Percentiles rank a stretch among this genome's conserved stretches.
These are phyloP conservation scores for Amyloporia xantha DNA, from an alignment of 768 basidiomycete species.

Conservation along the genomic window DNA sequence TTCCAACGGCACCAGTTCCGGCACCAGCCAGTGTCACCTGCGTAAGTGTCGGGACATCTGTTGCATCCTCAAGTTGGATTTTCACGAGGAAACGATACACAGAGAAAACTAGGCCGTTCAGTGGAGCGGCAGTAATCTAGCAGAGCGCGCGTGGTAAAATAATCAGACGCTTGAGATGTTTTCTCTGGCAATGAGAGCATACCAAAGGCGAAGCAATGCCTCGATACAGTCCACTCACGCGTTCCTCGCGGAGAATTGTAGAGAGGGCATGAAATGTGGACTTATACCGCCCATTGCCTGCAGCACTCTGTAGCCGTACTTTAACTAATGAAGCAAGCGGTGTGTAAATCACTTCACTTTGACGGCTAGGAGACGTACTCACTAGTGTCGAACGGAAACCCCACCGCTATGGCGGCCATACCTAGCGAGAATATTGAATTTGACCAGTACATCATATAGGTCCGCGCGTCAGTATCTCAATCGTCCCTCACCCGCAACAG, in stretches of 20 bases:
- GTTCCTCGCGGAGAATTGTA: conserved; percentile 68
- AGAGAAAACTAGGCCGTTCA: conserved; percentile 86
- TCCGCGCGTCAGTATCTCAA: too few relatives aligned
- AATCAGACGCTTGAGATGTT: too few relatives aligned
- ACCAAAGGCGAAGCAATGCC: conserved; percentile 80
- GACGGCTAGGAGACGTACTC: background rate
- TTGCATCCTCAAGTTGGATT: conserved; percentile 43
- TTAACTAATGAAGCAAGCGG: conserved; percentile 62
- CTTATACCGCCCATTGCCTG: conserved; percentile 47
- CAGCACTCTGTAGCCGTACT: conserved; percentile 70
- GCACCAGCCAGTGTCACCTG: conserved; percentile 77
- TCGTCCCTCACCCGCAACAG: conserved; percentile 51
- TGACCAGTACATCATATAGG: background rate
- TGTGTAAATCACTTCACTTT: too few relatives aligned
- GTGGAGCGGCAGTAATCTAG: conserved; percentile 61
- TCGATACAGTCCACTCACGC: conserved; percentile 61
- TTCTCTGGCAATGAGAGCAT: background rate
- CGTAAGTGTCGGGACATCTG: conserved; percentile 50
- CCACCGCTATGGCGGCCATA: conserved; percentile 24
- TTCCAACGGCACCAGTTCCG: conserved; percentile 71
- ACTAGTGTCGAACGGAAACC: conserved; percentile 30
- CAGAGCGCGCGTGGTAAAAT: background rate
- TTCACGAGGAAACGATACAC: conserved; percentile 78
- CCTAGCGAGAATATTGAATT: conserved; percentile 16
- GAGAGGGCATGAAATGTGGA: conserved; percentile 59